phyloP scores from a whole-genome alignment of 306 rosid species.

The Cicer yamashitae region DNA sequence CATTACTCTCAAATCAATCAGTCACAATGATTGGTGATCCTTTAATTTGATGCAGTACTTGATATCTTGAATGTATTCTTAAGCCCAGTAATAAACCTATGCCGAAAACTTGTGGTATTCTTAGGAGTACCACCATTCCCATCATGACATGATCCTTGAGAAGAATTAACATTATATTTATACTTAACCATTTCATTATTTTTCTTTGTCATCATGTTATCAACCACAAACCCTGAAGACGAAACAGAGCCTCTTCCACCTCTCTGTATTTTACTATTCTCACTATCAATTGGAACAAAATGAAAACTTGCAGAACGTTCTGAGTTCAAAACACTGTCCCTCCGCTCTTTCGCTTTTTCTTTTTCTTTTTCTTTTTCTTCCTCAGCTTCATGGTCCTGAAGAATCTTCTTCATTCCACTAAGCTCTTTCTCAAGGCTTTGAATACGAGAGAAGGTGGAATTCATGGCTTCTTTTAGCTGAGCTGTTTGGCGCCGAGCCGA shows the following conservation, averaged over 20 bases:
- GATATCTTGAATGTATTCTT: conserved; percentile 66
- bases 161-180: conserved; percentile 20
- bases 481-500: conserved; percentile 54
- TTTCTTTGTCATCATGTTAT: neutral
- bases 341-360: neutral
- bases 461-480: conserved; percentile 66
- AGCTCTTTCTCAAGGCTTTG: conserved; percentile 71
- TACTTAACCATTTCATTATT: neutral
- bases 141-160: neutral
- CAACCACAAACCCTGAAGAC: conserved; percentile 53
- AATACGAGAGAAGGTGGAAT: conserved; percentile 68
- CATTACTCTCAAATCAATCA: neutral
- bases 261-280: conserved; percentile 47
- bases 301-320: conserved; percentile 74
- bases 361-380: neutral
- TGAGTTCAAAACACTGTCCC: conserved; percentile 30
- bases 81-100: conserved; percentile 57
- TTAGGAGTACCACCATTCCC: conserved; percentile 37
- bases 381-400: conserved; percentile 47
- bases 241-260: conserved; percentile 65
- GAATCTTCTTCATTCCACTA: conserved; percentile 59
- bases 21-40: conserved; percentile 2
- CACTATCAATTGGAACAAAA: conserved; percentile 17
- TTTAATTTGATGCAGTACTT: conserved; percentile 25
- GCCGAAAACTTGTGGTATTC: conserved; percentile 47